Conservation (phyloP, 805 yeast species). For the Saturnispora ahearnii region DNA sequence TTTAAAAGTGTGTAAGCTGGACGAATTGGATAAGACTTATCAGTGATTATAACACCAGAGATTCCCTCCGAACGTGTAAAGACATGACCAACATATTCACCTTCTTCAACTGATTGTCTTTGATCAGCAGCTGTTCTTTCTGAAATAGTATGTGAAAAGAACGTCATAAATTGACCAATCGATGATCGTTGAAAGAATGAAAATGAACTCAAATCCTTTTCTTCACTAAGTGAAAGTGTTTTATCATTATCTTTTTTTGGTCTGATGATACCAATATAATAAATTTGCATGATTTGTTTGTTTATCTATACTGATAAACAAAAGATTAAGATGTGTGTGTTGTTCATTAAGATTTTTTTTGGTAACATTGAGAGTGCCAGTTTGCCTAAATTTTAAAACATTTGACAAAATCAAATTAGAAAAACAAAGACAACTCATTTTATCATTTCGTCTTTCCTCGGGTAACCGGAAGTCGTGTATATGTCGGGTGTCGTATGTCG, state of each 20-base stretch:
- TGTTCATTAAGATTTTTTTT: too few relatives aligned
- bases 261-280: slow-evolving; percentile 80
- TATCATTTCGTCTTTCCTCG: too few relatives aligned
- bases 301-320: too few relatives aligned
- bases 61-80: slow-evolving; percentile 85
- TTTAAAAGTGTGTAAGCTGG: slow-evolving; percentile 92
- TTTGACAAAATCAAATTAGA: too few relatives aligned
- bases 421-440: too few relatives aligned
- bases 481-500: too few relatives aligned
- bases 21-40: slow-evolving; percentile 92
- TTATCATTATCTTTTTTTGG: slow-evolving; percentile 36
- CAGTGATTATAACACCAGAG: slow-evolving; percentile 86
- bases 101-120: slow-evolving; percentile 92
- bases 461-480: too few relatives aligned
- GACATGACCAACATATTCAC: slow-evolving; percentile 83
- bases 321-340: too few relatives aligned
- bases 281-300: slow-evolving; percentile 60
- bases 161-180: slow-evolving; percentile 90
- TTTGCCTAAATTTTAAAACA: too few relatives aligned
- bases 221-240: slow-evolving; percentile 69
- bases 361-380: too few relatives aligned
- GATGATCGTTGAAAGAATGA: slow-evolving; percentile 71
- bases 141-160: slow-evolving; percentile 84
- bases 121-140: slow-evolving; percentile 82
- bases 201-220: slow-evolving; percentile 77